Evolutionary conservation across 2,329 filamentous ascomycete species (phyloP), one percentile per base, ranked within the genome.

Genomic region (Phaeosphaeria sp.): DNA sequence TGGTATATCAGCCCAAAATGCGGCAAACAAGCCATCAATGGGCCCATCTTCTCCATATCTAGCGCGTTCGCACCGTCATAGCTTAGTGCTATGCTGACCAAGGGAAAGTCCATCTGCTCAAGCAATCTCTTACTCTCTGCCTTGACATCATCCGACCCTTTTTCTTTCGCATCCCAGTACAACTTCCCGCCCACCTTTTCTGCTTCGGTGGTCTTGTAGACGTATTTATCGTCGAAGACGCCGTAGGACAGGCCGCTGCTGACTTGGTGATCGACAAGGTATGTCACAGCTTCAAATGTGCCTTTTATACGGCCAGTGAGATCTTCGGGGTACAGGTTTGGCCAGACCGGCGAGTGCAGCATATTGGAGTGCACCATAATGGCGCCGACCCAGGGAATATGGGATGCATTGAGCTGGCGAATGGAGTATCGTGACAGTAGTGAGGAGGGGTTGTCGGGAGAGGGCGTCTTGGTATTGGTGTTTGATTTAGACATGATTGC

Each of bases 171-270:
- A 18, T 73, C 65, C 67, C 71, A 75, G 60, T 68, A 70, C 1
- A 72, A 53, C 24, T 64, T 66, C 3, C 73, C 74, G 13, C 59
- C 69, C 1, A 56, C 55, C 15, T 68, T 59, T 20, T 57, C 64
- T 27, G 72, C 76, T 22, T 75, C 67, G 6, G 68, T 56, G 2
- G 65, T 66, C 51, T 74, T 77, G 73, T 69, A 79, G 20, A 61
- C 36, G 59, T 78, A 79, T 42, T 77, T 64, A 8, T 69, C 75
- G 61, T 79, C 77, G 65, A 77, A 78, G 33, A 79, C 74, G 51
- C 77, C 77, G 59, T 71, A 78, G 40, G 71, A 75, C 3, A 76
- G 52, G 2, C 72, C 74, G 1, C 71, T 75, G 33, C 67, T 53
- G 56, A 79, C 69, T 53, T 77, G 72, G 55, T 78, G 73, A 6